Conservation (phyloP, 2,329 filamentous ascomycete species). For the Monosporascus sp. region DNA sequence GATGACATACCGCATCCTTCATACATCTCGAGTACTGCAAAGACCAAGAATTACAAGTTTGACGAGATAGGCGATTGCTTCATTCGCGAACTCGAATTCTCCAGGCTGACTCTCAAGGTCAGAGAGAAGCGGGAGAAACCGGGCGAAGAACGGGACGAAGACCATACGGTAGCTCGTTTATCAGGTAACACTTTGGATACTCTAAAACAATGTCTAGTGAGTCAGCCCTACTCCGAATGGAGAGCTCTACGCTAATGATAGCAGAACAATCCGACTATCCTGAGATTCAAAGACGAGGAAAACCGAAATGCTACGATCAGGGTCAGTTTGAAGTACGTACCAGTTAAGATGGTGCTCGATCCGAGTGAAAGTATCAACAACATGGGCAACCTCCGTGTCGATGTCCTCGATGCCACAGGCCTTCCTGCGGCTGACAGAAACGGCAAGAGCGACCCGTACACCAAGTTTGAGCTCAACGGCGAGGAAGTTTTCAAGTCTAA, state of each 20-base stretch:
- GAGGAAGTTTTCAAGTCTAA: conserved; percentile 94
- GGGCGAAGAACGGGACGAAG: conserved; percentile 59
- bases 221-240: conserved; percentile 23
- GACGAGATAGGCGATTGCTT: conserved; percentile 95
- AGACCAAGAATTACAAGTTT: conserved; percentile 64
- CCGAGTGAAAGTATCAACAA: conserved; percentile 98
- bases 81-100: conserved; percentile 95
- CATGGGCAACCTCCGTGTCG: conserved; percentile 91
- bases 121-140: conserved; percentile 74
- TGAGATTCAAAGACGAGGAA: conserved; percentile 73
- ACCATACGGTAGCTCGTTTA: conserved; percentile 75
- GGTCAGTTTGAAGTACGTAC: conserved; percentile 91
- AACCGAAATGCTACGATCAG: conserved; percentile 75
- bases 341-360: conserved; percentile 89
- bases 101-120: conserved; percentile 81
- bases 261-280: conserved; percentile 83
- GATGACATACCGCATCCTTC: conserved; percentile 93
- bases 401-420: conserved; percentile 78
- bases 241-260: conserved; percentile 11
- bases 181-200: conserved; percentile 82
- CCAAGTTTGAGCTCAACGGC: conserved; percentile 86
- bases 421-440: conserved; percentile 94
- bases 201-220: conserved; percentile 78
- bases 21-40: conserved; percentile 75
- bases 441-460: conserved; percentile 95